These are phyloP conservation scores for Monosporascus sp. DNA, from an alignment of 2,329 filamentous ascomycete genomes.

Conservation along the genomic window DNA sequence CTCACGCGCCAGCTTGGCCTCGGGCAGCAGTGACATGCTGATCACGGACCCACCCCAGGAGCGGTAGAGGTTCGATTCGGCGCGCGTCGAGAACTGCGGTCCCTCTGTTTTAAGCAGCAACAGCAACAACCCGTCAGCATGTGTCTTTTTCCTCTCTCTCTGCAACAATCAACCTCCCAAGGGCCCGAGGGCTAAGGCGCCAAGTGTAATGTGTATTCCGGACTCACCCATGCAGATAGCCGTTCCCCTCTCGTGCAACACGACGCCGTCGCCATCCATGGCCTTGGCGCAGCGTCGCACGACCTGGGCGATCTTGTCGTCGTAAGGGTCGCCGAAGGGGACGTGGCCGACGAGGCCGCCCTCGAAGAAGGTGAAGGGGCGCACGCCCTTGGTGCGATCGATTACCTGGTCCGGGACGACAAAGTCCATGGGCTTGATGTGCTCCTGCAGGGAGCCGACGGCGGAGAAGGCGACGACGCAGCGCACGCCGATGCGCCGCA, in stretches of 20 bases:
- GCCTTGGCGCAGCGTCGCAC: conserved; percentile 70
- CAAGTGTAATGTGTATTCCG: too few relatives aligned
- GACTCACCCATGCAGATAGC: conserved; percentile 83
- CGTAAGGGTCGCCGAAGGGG: conserved; percentile 93
- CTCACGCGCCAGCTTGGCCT: conserved; percentile 93
- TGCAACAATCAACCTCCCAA: neutral
- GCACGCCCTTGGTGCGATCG: conserved; percentile 91
- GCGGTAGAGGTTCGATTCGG: conserved; percentile 93
- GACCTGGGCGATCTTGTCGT: conserved; percentile 68
- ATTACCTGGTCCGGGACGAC: conserved; percentile 95
- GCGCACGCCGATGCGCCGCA: conserved; percentile 83
- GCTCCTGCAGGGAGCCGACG: conserved; percentile 86
- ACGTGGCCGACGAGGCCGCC: conserved; percentile 89
- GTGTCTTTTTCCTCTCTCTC: neutral
- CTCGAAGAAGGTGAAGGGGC: conserved; percentile 95
- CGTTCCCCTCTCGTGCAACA: conserved; percentile 76
- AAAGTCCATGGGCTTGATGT: conserved; percentile 94
- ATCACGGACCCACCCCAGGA: conserved; percentile 90
- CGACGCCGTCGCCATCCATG: conserved; percentile 78
- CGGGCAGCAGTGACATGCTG: conserved; percentile 95
- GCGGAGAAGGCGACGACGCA: conserved; percentile 92
- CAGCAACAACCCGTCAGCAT: neutral
- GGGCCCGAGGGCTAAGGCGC: neutral
- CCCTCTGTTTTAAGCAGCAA: conserved; percentile 57
- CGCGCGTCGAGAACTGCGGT: conserved; percentile 95